A percentile compares a stretch with the other conserved stretches of the same genome.
These are phyloP conservation scores for Medicago lupulina DNA, from an alignment of 306 rosid species.

Conservation along the genomic window DNA sequence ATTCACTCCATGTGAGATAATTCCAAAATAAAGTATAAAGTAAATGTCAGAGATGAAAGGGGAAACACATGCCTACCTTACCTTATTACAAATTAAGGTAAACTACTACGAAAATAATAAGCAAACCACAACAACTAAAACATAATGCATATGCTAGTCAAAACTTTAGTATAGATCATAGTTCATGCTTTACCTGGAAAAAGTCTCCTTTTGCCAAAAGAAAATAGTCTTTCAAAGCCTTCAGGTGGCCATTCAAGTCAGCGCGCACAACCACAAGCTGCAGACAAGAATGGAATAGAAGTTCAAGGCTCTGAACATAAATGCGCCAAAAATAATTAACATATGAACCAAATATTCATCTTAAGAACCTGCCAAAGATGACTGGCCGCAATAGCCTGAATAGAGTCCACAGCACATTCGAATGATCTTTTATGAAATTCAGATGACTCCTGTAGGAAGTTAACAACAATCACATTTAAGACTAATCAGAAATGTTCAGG, in stretches of 20 bases:
- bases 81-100: slow-evolving; percentile 26
- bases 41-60: not conserved
- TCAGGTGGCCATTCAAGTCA: slow-evolving; percentile 93
- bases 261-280: slow-evolving; percentile 99
- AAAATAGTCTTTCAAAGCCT: slow-evolving; percentile 93
- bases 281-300: slow-evolving; percentile 45
- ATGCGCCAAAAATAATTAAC: slow-evolving; percentile 37
- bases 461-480: slow-evolving; percentile 23
- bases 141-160: not conserved
- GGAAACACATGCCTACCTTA: slow-evolving; percentile 5
- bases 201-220: slow-evolving; percentile 98
- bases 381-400: slow-evolving; percentile 89
- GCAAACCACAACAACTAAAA: slow-evolving; percentile 1
- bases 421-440: slow-evolving; percentile 95
- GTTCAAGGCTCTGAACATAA: slow-evolving; percentile 36
- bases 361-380: slow-evolving; percentile 97
- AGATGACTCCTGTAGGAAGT: slow-evolving; percentile 75
- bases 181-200: slow-evolving; percentile 77
- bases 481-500: slow-evolving; percentile 9
- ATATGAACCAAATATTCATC: slow-evolving; percentile 34
- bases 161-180: slow-evolving; percentile 29
- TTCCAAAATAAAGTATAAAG: slow-evolving; percentile 11
- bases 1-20: slow-evolving; percentile 16
- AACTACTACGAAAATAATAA: slow-evolving; percentile 18
- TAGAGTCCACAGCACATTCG: slow-evolving; percentile 87